These are phyloP conservation scores for Pseudomicrostroma phylloplanum DNA, from an alignment of 1,284 basidiomycete species.

Conservation along the genomic window DNA sequence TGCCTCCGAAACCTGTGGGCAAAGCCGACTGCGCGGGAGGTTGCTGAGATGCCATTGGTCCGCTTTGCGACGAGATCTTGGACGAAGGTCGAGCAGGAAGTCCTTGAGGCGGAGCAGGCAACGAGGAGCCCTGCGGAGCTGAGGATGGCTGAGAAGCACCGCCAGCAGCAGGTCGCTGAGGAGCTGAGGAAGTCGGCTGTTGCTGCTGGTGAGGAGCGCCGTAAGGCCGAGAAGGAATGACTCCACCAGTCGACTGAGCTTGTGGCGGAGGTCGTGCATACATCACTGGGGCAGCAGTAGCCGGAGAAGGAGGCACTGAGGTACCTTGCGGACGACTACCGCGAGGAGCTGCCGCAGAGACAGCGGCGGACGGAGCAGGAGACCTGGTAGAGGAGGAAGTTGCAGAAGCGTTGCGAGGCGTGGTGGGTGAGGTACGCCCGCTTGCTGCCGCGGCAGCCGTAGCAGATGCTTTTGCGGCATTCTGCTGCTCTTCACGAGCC, in stretches of 20 bases:
- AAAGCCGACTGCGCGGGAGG: not conserved
- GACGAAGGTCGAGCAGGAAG: constrained; percentile 34
- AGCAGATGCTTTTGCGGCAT: constrained; percentile 17
- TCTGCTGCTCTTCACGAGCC: constrained; percentile 59
- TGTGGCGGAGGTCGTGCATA: not conserved
- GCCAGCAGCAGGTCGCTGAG: not conserved
- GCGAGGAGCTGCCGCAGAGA: constrained; percentile 6
- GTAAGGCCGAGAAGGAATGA: constrained; percentile 2
- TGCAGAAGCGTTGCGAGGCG: not conserved
- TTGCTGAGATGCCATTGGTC: not conserved
- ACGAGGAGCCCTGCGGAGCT: constrained; percentile 8
- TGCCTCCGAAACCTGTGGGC: not conserved
- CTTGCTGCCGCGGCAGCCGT: constrained; percentile 7
- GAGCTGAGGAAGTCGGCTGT: not conserved
- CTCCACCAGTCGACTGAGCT: not conserved
- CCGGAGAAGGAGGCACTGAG: constrained; percentile 7
- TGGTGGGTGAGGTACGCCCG: too few relatives aligned
- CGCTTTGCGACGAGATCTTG: constrained; percentile 5
- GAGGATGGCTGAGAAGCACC: not conserved
- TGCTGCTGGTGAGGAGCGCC: constrained; percentile 1
- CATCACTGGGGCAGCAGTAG: not conserved
- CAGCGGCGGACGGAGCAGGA: not conserved
- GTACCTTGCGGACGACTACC: not conserved
- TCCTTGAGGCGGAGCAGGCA: constrained; percentile 38
- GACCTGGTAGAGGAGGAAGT: constrained; percentile 7